Evolutionary conservation across 1,284 basidiomycete species (phyloP).

Genomic region (Amylostereum chailletii): DNA sequence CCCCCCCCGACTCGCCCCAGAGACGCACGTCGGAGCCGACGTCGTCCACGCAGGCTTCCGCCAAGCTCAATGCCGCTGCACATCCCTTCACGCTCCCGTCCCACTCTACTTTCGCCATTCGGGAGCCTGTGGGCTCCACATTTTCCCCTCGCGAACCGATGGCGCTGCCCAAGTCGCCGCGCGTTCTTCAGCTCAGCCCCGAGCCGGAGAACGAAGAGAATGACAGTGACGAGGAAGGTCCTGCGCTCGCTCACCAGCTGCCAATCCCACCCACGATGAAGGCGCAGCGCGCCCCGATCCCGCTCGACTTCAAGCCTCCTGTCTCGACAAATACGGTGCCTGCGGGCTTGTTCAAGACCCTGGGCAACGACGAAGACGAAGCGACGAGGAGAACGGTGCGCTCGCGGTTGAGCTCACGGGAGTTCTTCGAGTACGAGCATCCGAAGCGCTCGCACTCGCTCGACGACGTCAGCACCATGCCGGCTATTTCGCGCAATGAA

Average conservation of each 20-base stretch:
- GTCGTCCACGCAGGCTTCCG: background rate
- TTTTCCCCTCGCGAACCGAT: too few relatives aligned
- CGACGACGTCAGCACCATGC: conserved; percentile 57
- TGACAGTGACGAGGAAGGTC: conserved; percentile 2
- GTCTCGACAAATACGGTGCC: conserved; percentile 69
- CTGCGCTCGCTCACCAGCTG: conserved; percentile 19
- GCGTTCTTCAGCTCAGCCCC: too few relatives aligned
- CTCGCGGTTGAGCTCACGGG: conserved; percentile 63
- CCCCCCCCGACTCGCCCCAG: conserved; percentile 41
- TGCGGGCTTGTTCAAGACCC: conserved; percentile 74
- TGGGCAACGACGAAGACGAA: conserved; percentile 52
- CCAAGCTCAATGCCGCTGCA: too few relatives aligned
- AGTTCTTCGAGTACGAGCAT: conserved; percentile 52
- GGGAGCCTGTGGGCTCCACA: too few relatives aligned
- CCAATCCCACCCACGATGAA: conserved; percentile 30
- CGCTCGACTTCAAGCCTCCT: conserved; percentile 72
- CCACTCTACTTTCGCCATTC: too few relatives aligned
- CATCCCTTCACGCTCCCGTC: too few relatives aligned
- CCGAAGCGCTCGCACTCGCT: conserved; percentile 33
- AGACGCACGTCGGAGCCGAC: conserved; percentile 35
- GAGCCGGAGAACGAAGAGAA: too few relatives aligned
- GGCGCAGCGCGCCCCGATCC: conserved; percentile 65
- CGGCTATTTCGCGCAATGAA: conserved; percentile 52
- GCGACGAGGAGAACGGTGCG: conserved; percentile 59
- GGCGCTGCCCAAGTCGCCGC: too few relatives aligned